Percentiles rank a stretch among this genome's conserved stretches.
Conservation (phyloP, 257 asterid genomes). For the Solanum bulbocastanum region DNA sequence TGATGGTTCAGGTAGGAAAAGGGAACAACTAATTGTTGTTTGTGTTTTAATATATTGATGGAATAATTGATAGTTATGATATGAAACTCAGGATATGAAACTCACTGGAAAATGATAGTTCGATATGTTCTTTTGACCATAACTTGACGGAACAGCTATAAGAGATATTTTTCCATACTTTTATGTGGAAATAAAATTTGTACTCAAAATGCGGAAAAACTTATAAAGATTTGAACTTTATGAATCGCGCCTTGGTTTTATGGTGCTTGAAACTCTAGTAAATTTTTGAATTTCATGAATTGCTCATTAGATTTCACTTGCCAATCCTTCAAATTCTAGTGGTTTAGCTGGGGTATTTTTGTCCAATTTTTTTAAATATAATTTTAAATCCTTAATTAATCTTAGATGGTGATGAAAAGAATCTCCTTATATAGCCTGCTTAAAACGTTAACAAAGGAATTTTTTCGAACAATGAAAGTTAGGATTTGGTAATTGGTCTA, state of each 20-base stretch:
- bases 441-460: neutral
- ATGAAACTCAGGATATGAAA: neutral
- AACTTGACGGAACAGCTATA: no score
- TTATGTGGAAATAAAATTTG: neutral
- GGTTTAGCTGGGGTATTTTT: neutral
- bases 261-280: neutral
- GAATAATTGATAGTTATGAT: rapidly evolving
- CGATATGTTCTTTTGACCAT: neutral
- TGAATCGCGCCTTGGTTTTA: neutral
- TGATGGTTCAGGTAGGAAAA: neutral
- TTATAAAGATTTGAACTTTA: neutral
- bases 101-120: rapidly evolving
- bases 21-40: neutral
- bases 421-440: neutral
- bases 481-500: neutral
- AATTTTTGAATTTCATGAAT: no score
- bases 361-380: neutral
- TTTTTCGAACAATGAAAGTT: neutral
- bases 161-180: neutral
- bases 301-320: neutral
- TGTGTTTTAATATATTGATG: neutral
- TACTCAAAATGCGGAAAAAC: no score
- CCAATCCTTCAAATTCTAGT: neutral
- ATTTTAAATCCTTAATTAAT: neutral
- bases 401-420: neutral